Conservation (phyloP, 805 yeast genomes). For the Wickerhamomyces ciferrii region DNA sequence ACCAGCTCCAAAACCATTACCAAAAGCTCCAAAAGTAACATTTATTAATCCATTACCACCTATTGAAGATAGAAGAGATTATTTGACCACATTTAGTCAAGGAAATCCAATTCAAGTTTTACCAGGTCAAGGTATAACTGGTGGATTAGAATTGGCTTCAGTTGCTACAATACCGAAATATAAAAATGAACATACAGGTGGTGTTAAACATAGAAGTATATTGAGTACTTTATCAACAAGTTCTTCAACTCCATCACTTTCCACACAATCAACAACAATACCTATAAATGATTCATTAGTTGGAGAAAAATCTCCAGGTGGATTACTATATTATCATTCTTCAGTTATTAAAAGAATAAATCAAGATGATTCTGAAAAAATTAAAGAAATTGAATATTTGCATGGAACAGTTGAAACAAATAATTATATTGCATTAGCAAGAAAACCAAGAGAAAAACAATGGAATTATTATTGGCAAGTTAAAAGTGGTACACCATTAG, state of each 20-base stretch:
- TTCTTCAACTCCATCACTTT: conserved; percentile 1
- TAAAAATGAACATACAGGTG: conserved; percentile 7
- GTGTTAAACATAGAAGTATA: conserved; percentile 8
- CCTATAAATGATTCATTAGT: conserved; percentile 12
- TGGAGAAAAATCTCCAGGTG: conserved; percentile 27
- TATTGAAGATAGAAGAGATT: conserved; percentile 21
- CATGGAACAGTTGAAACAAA: conserved; percentile 45
- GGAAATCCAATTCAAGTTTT: conserved; percentile 19
- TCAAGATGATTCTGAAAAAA: conserved; percentile 27
- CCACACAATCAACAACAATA: conserved; percentile 14
- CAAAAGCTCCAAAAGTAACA: background rate
- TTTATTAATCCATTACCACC: conserved; percentile 17
- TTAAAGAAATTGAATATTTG: conserved; percentile 41
- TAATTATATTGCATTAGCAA: conserved; percentile 35
- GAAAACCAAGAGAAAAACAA: conserved; percentile 36
- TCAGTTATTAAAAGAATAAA: conserved; percentile 23
- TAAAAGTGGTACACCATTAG: conserved; percentile 34
- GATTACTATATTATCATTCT: conserved; percentile 36
- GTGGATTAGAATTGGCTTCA: conserved; percentile 20
- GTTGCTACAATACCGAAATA: conserved; percentile 19
- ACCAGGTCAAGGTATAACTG: conserved; percentile 25
- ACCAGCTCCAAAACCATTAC: background rate
- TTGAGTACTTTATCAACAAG: conserved; percentile 10
- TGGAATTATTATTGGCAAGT: conserved; percentile 45
- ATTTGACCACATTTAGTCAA: conserved; percentile 10